phyloP scores from a whole-genome alignment of 1,284 basidiomycete species.

The Irpex sp. region DNA sequence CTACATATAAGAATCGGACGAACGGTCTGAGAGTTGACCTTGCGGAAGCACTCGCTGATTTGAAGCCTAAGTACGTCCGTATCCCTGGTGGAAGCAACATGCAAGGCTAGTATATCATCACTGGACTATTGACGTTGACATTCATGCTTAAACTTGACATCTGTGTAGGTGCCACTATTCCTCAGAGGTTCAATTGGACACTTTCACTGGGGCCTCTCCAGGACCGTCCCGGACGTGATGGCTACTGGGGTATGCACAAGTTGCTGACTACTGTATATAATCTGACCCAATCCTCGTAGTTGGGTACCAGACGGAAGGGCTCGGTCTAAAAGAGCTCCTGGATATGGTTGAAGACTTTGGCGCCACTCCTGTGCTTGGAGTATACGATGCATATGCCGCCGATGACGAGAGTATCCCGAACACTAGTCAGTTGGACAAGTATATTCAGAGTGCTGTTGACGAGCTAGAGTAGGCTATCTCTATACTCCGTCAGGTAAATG shows the following conservation, averaged over 20 bases:
- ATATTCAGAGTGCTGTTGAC: conserved; percentile 14
- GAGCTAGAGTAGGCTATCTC: conserved; percentile 4
- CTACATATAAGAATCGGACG: conserved; percentile 9
- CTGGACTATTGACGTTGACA: neutral
- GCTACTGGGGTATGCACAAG: conserved; percentile 10
- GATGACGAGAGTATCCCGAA: conserved; percentile 17
- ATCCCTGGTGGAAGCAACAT: conserved; percentile 15
- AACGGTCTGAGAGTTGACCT: conserved; percentile 10
- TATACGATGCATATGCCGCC: conserved; percentile 14
- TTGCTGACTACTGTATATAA: neutral
- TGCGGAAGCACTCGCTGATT: conserved; percentile 11
- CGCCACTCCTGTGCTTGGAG: conserved; percentile 12
- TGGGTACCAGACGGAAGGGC: conserved; percentile 15
- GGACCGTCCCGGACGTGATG: conserved; percentile 12
- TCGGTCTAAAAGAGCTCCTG: conserved; percentile 11
- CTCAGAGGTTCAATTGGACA: conserved; percentile 13
- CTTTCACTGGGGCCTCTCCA: conserved; percentile 9
- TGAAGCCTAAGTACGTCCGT: conserved; percentile 13
- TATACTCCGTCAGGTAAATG: neutral
- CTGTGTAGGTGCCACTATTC: conserved; percentile 4
- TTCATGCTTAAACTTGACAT: neutral
- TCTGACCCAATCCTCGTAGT: neutral
- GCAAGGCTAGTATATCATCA: conserved; percentile 9
- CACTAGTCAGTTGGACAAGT: conserved; percentile 15
- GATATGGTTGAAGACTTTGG: conserved; percentile 16